Base-by-base conservation (phyloP, 345 rosid species). In the Nephelium lappaceum region DNA sequence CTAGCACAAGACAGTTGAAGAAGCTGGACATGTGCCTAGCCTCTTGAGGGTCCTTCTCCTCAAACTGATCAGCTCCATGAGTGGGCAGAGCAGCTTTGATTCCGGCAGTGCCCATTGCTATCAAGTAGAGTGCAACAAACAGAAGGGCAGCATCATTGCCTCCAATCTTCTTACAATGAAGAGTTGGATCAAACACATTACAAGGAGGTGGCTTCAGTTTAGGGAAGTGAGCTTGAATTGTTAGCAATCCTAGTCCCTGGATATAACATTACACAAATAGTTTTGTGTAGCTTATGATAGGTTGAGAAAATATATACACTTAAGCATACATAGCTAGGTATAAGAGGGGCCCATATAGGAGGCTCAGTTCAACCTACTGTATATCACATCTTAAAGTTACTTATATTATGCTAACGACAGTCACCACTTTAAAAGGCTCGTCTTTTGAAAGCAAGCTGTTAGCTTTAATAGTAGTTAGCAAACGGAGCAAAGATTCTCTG, bases 11-110 rank as follows among this genome's bases (percentile, higher is more conserved):
- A 66, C 12, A 75, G 75, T 91, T 91, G 84, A 89, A 89, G 85
- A 78, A 89, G 82, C 85, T 88, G 51, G 95, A 89, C 90, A 86
- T 85, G 24, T 72, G 80, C 78, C 58, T 81, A 36, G 84, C 82
- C 83, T 91, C 93, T 67, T 18, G 61, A 0, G 85, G 83, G 77
- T 89, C 93, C 78, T 85, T 83, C 65, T 83, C 87, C 4, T 89
- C 86, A 64, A 88, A 88, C 67, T 91, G 91, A 81, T 89, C 93
- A 3, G 95, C 91, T 11, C 95, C 93, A 47, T 86, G 87, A 5
- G 93, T 8, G 3, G 90, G 91, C n/a, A 89, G 53, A 3, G 85
- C 74, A 9, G 93, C 93, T 81, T 85, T 91, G 77, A 84, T 70
- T 25, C 93, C 95, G 0, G 79, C 87, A 11, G 69, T 43, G n/a